Percentiles rank a stretch among this genome's conserved stretches.
Evolutionary conservation across 2,329 filamentous ascomycete species (phyloP).

Genomic region (Parastagonospora avenae): DNA sequence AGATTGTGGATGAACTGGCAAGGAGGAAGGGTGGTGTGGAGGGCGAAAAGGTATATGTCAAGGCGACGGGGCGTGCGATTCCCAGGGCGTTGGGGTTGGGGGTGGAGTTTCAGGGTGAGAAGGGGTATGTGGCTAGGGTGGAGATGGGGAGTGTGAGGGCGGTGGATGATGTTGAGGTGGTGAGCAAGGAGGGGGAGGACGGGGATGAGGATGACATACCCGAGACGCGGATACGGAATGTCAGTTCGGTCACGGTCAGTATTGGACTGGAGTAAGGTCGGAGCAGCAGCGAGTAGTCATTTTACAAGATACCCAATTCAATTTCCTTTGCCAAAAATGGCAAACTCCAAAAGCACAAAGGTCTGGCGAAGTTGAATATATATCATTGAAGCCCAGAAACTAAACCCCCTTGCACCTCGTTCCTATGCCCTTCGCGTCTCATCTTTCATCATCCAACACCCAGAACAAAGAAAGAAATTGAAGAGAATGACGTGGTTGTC

Average conservation of each 20-base stretch:
- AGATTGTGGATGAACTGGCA: constrained; percentile 30
- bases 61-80: constrained; percentile 71
- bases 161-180: constrained; percentile 67
- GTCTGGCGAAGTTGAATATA: constrained; percentile 29
- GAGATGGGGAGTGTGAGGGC: constrained; percentile 67
- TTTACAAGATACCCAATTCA: constrained; percentile 10
- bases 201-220: constrained; percentile 40
- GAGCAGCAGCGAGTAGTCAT: background rate
- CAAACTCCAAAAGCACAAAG: background rate
- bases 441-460: constrained; percentile 16
- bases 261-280: constrained; percentile 31
- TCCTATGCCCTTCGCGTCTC: background rate
- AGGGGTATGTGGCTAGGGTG: constrained; percentile 63
- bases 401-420: background rate
- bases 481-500: constrained; percentile 13
- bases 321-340: background rate
- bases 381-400: constrained; percentile 38
- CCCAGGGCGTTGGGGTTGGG: constrained; percentile 67
- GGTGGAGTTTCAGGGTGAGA: constrained; percentile 67
- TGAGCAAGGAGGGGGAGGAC: constrained; percentile 18
- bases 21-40: constrained; percentile 16
- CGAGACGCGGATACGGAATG: constrained; percentile 48
- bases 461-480: constrained; percentile 8
- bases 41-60: constrained; percentile 62
- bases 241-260: constrained; percentile 41